Base-by-base conservation (phyloP, 768 basidiomycete genomes). In the Amanita molliuscula region DNA sequence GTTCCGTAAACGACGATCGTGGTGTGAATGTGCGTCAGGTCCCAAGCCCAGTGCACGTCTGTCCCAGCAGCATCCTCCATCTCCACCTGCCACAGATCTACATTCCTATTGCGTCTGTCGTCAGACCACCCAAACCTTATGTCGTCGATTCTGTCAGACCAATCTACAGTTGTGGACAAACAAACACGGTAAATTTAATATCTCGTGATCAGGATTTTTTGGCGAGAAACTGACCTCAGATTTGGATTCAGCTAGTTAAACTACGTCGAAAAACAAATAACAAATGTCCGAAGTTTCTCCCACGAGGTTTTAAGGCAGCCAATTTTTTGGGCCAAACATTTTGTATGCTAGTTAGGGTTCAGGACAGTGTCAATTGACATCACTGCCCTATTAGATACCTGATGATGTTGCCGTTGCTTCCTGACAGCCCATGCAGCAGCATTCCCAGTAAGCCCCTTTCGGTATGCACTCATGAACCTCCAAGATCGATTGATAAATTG, bases 341-440 rank as follows among this genome's bases (percentile, higher is more conserved):
- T 13, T 34, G 34, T n/a, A 34, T 34, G 34, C n/a, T 34, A 34
- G 8, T 6, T n/a, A 13, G 34, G 34, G 34, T 34, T 34, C n/a
- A 34, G n/a, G n/a, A 15, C 34, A 6, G 34, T 10, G 11, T 34
- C 34, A 34, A 34, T 34, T 6, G 10, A 34, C 10, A 34, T 34
- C 34, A 34, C 11, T 34, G 34, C 34, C 34, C 10, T n/a, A 8
- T 34, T 34, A 34, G 34, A 34, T 13, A 68, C 55, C 25, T 51
- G 23, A 1, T 60, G 51, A 50, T 72, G 63, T 51, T 70, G 66
- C 56, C 65, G 62, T 50, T 70, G 66, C 57, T 66, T 65, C 15
- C 51, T 42, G 3, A 70, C 67, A 11, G 68, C 68, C 66, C 69
- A 72, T 31, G 56, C 65, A 13, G 68, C 70, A 31, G 67, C 68